Percentiles rank a stretch among this genome's conserved stretches.
Evolutionary conservation across 2,329 filamentous ascomycete species (phyloP).

Genomic region (Chlorencoelia australis): DNA sequence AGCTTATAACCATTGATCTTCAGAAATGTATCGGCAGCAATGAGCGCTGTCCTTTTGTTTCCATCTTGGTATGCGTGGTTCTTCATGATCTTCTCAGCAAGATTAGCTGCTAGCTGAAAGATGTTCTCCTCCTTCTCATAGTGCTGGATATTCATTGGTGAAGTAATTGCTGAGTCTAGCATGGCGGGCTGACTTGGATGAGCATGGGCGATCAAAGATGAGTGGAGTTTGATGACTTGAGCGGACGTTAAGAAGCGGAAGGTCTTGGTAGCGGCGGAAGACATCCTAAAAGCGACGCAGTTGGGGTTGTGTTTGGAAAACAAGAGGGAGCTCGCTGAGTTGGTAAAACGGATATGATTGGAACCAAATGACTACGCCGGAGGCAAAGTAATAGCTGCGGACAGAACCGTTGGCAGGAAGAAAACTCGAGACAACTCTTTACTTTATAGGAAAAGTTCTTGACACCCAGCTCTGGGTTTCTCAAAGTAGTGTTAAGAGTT

Average conservation of each 20-base stretch:
- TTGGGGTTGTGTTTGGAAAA: background rate
- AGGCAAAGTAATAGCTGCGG: background rate
- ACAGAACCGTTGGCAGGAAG: background rate
- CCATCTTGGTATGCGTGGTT: conserved; percentile 4
- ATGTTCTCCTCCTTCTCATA: conserved; percentile 6
- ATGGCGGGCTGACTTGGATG: conserved; percentile 3
- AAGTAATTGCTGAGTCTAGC: conserved; percentile 2
- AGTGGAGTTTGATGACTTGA: conserved; percentile 4
- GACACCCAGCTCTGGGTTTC: too few relatives aligned
- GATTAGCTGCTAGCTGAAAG: conserved; percentile 3
- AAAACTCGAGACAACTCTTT: background rate
- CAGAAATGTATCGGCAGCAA: conserved; percentile 3
- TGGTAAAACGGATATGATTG: background rate
- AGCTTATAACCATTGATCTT: conserved; percentile 4
- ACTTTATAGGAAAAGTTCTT: conserved; percentile 1
- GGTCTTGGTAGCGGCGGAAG: conserved; percentile 3
- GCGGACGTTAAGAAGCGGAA: conserved; percentile 4
- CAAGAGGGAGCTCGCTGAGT: too few relatives aligned
- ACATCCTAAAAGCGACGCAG: conserved; percentile 1
- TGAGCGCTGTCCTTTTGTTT: background rate
- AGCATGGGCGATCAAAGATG: background rate
- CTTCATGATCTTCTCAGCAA: conserved; percentile 3
- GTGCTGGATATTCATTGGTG: conserved; percentile 6
- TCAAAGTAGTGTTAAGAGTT: too few relatives aligned
- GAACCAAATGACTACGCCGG: background rate